Percentiles rank a stretch among this genome's conserved stretches.
Evolutionary conservation across 2,329 filamentous ascomycete species (phyloP).

Genomic region (Claviceps cyperi): DNA sequence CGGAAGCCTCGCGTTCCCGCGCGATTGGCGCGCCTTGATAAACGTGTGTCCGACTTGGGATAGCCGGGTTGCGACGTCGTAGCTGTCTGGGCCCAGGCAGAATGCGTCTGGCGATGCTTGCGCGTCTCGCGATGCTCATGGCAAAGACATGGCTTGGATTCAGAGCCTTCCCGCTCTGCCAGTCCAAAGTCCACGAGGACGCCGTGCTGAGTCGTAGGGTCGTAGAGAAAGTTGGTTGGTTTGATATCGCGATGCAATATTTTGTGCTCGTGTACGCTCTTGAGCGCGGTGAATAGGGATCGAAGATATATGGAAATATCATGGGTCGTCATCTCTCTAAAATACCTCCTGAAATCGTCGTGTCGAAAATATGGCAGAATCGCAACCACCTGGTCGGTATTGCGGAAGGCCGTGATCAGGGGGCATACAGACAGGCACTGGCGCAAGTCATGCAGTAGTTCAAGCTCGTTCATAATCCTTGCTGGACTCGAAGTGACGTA

Average conservation of each 20-base stretch:
- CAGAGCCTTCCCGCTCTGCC: conserved; percentile 68
- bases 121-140: conserved; percentile 49
- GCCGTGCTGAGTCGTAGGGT: conserved; percentile 62
- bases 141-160: conserved; percentile 72
- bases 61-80: conserved; percentile 49
- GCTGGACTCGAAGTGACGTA: conserved; percentile 93
- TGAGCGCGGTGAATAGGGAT: conserved; percentile 73
- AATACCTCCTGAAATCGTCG: conserved; percentile 88
- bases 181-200: conserved; percentile 99
- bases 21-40: conserved; percentile 80
- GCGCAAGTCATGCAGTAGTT: conserved; percentile 76
- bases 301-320: conserved; percentile 86
- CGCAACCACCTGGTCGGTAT: conserved; percentile 87
- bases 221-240: conserved; percentile 94
- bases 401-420: conserved; percentile 90
- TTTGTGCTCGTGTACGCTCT: conserved; percentile 64
- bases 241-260: conserved; percentile 96
- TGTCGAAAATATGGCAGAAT: conserved; percentile 93
- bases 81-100: conserved; percentile 39
- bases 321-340: conserved; percentile 69
- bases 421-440: conserved; percentile 79
- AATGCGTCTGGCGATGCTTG: conserved; percentile 41
- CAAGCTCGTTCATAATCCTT: conserved; percentile 91
- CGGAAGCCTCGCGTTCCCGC: conserved; percentile 92
- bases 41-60: conserved; percentile 77